A percentile compares a stretch with the other conserved stretches of the same genome.
phyloP scores from a whole-genome alignment of 2,329 filamentous ascomycete species.

The Fusarium sp. region DNA sequence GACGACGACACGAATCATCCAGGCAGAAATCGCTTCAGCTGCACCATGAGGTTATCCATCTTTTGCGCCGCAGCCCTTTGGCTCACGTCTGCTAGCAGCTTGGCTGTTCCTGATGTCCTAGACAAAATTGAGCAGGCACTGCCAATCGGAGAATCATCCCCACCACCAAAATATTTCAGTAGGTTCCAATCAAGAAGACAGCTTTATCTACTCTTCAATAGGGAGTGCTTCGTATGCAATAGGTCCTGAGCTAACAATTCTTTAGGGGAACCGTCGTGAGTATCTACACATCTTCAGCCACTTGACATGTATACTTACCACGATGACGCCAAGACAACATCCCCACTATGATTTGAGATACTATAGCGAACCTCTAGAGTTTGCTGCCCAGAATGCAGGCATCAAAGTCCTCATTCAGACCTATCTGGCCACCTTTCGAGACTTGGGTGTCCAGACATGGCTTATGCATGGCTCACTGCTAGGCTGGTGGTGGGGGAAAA shows the following conservation, averaged over 20 bases:
- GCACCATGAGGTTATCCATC: constrained; percentile 15
- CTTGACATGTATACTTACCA: constrained; percentile 20
- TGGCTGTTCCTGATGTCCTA: constrained; percentile 15
- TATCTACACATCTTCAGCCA: neutral
- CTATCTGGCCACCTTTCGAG: constrained; percentile 75
- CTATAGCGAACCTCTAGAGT: constrained; percentile 52
- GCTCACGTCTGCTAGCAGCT: constrained; percentile 17
- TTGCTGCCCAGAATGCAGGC: constrained; percentile 69
- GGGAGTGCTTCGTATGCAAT: neutral
- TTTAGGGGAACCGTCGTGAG: constrained; percentile 41
- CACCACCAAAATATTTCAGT: constrained; percentile 36
- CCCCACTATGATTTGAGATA: constrained; percentile 56
- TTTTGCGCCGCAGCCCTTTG: constrained; percentile 10
- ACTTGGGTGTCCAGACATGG: constrained; percentile 80
- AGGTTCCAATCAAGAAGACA: constrained; percentile 4
- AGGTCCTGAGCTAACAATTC: neutral
- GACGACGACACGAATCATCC: neutral
- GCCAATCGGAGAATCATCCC: constrained; percentile 1
- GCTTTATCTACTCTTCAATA: neutral
- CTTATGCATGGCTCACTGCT: constrained; percentile 85
- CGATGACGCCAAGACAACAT: constrained; percentile 27
- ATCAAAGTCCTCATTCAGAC: constrained; percentile 75
- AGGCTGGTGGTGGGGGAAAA: constrained; percentile 86
- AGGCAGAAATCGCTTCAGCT: neutral
- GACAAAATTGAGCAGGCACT: constrained; percentile 21